Evolutionary conservation across 495 filamentous ascomycete species (phyloP), one percentile per base, ranked within the genome.

Genomic region (Xylaria telfairii): DNA sequence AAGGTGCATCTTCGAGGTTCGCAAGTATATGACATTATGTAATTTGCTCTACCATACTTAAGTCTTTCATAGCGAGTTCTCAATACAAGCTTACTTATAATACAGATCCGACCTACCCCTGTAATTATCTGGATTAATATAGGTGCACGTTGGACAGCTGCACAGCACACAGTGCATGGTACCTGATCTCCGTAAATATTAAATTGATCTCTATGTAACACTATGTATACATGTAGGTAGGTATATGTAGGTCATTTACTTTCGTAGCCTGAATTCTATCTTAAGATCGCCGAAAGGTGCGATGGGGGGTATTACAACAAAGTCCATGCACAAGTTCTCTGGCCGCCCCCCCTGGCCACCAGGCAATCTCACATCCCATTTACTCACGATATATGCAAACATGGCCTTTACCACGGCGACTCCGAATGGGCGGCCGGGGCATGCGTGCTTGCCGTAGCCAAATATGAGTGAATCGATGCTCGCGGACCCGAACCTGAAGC

Each of bases 391-490:
- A 15, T 28, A 24, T 28, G 49, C 49, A 53, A 53, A 53, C 21
- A 53, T 28, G 49, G n/a, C n/a, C 49, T 53, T 53, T 15, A 28
- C 49, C n/a, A 53, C 26, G 21, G 49, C n/a, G 1, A 53, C 49
- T 53, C 49, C 49, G 21, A 53, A 53, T 28, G 49, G 49, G 49
- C 49, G 49, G 49, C 49, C 49, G 0, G 49, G 49, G 5, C n/a
- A 53, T 13, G 49, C 49, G 12, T 53, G 21, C 49, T 28, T 53
- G 21, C 49, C 21, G 12, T 53, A 28, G 26, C n/a, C 49, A 28
- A 53, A 53, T 53, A 53, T 53, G 49, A 53, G 49, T 15, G 49
- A 53, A 10, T 53, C 49, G n/a, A 53, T 53, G n/a, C 49, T 53
- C 21, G 49, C 49, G 21, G 42, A 46, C 1, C 42, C 42, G 42